Percentiles rank a stretch among this genome's conserved stretches.
These are phyloP conservation scores for Pseudocercospora pini-densiflorae DNA, from an alignment of 2,329 filamentous ascomycete genomes.

Conservation along the genomic window DNA sequence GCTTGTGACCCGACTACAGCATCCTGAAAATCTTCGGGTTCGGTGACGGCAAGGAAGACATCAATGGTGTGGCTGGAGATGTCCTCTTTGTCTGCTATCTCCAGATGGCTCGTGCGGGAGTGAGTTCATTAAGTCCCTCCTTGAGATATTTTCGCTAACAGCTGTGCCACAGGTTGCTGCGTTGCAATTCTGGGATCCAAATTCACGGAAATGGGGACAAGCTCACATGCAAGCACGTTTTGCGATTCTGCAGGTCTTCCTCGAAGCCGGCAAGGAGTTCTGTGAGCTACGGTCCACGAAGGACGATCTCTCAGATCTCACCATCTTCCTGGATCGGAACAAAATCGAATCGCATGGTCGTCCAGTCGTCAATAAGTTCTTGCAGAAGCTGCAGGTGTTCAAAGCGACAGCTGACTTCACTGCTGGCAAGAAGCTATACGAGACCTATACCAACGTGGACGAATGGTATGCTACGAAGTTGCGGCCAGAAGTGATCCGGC, in stretches of 20 bases:
- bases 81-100: conserved; percentile 89
- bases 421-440: conserved; percentile 78
- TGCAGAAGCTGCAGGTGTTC: conserved; percentile 91
- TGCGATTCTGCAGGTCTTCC: conserved; percentile 82
- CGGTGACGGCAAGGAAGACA: conserved; percentile 74
- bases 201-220: conserved; percentile 89
- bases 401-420: conserved; percentile 87
- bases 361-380: conserved; percentile 79
- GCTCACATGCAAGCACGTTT: conserved; percentile 52
- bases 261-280: conserved; percentile 84
- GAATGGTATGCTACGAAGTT: conserved; percentile 85
- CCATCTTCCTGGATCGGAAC: conserved; percentile 78
- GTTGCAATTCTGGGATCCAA: conserved; percentile 88
- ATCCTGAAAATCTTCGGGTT: conserved; percentile 92
- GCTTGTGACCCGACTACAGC: conserved; percentile 82
- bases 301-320: conserved; percentile 74
- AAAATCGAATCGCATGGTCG: conserved; percentile 86
- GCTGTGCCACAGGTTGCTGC: not conserved
- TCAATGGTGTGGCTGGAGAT: conserved; percentile 78
- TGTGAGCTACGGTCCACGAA: conserved; percentile 77
- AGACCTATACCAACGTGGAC: conserved; percentile 80
- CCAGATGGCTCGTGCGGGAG: conserved; percentile 90
- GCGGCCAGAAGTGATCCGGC: conserved; percentile 72
- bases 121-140: conserved; percentile 60
- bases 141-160: not conserved